A percentile compares a stretch with the other conserved stretches of the same genome.
Evolutionary conservation across 1,139 yeast species (phyloP).

Genomic region (Geotrichum restrictum): DNA sequence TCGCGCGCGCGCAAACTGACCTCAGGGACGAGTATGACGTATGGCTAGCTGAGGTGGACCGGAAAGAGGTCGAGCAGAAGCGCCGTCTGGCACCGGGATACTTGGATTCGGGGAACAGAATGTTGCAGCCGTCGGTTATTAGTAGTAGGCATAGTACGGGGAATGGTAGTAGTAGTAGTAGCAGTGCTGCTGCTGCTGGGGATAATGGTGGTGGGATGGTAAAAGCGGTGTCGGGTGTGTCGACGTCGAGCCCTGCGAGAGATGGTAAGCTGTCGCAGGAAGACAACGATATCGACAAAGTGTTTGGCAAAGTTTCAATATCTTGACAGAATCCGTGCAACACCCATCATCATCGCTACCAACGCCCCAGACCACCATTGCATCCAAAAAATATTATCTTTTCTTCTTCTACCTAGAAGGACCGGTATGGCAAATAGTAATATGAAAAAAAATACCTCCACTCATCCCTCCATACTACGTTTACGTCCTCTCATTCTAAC

Average conservation of each 20-base stretch:
- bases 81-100: conserved; percentile 46
- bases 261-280: too few relatives aligned
- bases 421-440: too few relatives aligned
- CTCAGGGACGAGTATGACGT: conserved; percentile 32
- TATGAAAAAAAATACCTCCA: too few relatives aligned
- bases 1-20: conserved; percentile 30
- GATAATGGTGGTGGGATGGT: too few relatives aligned
- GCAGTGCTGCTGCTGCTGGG: too few relatives aligned
- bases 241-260: too few relatives aligned
- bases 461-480: conserved; percentile 89
- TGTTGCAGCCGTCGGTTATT: conserved; percentile 33
- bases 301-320: conserved; percentile 20
- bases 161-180: too few relatives aligned
- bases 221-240: too few relatives aligned
- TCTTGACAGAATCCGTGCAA: not conserved
- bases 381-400: too few relatives aligned
- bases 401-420: not conserved
- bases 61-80: conserved; percentile 32
- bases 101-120: conserved; percentile 34
- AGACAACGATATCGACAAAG: conserved; percentile 20
- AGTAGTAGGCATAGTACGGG: too few relatives aligned
- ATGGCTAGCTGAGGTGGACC: conserved; percentile 36
- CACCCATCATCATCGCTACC: not conserved
- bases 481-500: conserved; percentile 91
- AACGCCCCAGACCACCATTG: too few relatives aligned